Conservation (phyloP, 345 rosid species). For the Nephelium lappaceum region DNA sequence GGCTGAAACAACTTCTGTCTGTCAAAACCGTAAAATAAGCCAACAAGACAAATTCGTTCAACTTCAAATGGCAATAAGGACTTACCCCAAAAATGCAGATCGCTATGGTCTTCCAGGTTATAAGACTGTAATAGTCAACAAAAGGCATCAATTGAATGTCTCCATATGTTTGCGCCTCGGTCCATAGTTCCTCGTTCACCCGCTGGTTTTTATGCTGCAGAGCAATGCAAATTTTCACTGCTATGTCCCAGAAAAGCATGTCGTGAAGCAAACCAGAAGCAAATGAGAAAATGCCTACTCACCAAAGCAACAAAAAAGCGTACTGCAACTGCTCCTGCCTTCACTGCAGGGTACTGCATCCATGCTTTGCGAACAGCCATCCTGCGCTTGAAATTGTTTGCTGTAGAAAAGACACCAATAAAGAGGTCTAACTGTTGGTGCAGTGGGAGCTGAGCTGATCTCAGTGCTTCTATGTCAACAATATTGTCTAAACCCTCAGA, state of each 20-base stretch:
- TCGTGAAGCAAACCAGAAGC: neutral
- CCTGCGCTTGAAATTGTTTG: constrained; percentile 48
- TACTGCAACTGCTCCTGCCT: constrained; percentile 39
- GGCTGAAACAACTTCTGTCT: constrained; percentile 45
- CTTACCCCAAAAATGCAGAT: constrained; percentile 50
- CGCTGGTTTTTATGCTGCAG: constrained; percentile 45
- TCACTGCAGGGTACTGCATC: constrained; percentile 45
- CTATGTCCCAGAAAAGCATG: neutral
- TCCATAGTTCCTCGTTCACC: constrained; percentile 47
- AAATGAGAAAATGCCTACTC: constrained; percentile 5
- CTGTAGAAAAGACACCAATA: constrained; percentile 46
- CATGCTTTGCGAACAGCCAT: constrained; percentile 52
- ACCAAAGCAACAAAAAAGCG: constrained; percentile 51
- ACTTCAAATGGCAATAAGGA: neutral
- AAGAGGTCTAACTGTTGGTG: constrained; percentile 34
- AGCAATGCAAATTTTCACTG: neutral
- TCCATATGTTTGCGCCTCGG: constrained; percentile 36
- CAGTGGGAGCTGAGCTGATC: constrained; percentile 29
- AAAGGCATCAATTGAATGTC: constrained; percentile 50
- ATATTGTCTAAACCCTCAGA: constrained; percentile 42
- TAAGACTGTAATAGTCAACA: constrained; percentile 42
- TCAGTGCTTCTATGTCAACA: constrained; percentile 33
- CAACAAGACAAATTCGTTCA: neutral
- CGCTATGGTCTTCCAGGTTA: constrained; percentile 47
- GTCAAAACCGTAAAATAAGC: constrained; percentile 26